Percentiles rank a stretch among this genome's conserved stretches.
phyloP scores from a whole-genome alignment of 1,284 basidiomycete species.

The Rhodotorula sp. region DNA sequence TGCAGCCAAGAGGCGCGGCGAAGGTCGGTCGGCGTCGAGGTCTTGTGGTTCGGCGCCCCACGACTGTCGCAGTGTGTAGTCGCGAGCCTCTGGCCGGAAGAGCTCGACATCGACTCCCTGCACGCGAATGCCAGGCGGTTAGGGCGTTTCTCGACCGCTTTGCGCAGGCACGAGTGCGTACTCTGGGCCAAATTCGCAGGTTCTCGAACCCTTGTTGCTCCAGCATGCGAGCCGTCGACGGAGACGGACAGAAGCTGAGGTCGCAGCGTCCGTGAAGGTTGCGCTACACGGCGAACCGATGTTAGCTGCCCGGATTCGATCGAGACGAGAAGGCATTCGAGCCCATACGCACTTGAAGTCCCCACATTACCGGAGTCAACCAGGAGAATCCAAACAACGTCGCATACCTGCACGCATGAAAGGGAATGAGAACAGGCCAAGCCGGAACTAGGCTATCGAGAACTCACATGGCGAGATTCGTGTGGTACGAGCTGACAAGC shows the following conservation, averaged over 20 bases:
- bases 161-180: background rate
- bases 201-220: constrained; percentile 53
- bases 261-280: constrained; percentile 44
- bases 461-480: constrained; percentile 59
- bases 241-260: constrained; percentile 58
- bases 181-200: constrained; percentile 57
- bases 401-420: constrained; percentile 50
- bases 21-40: constrained; percentile 16
- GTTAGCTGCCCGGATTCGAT: constrained; percentile 29
- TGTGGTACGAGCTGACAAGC: constrained; percentile 58
- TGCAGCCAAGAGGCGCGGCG: constrained; percentile 34
- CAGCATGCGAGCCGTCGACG: constrained; percentile 56
- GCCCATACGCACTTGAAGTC: constrained; percentile 38
- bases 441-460: constrained; percentile 55
- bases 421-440: constrained; percentile 27
- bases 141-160: no score
- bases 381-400: constrained; percentile 57
- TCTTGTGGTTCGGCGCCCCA: constrained; percentile 51
- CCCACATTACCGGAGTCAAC: constrained; percentile 54
- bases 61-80: constrained; percentile 49
- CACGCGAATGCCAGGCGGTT: no score
- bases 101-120: constrained; percentile 52
- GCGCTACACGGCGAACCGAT: constrained; percentile 14
- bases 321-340: background rate
- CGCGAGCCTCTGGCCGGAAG: constrained; percentile 53